Percentiles rank a stretch among this genome's conserved stretches.
Evolutionary conservation across 2,329 filamentous ascomycete genomes (phyloP).

Genomic region (Fonsecaea erecta): DNA sequence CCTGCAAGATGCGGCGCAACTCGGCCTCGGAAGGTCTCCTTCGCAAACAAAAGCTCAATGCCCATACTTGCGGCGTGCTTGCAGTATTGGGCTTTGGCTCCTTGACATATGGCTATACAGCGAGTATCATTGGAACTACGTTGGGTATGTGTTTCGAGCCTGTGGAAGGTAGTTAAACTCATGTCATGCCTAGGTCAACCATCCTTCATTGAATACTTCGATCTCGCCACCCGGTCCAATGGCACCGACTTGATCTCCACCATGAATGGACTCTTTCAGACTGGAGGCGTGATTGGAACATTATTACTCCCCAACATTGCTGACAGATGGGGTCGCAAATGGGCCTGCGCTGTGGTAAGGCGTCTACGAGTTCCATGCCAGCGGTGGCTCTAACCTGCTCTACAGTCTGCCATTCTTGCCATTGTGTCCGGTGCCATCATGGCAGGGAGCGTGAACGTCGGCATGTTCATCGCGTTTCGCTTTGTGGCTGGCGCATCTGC

Average conservation of each 20-base stretch:
- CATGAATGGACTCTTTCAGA: constrained; percentile 33
- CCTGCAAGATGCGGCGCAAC: constrained; percentile 21
- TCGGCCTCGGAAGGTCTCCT: constrained; percentile 23
- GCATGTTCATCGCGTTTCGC: constrained; percentile 34
- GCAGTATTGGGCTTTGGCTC: constrained; percentile 31
- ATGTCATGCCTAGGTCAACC: constrained; percentile 43
- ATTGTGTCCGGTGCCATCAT: constrained; percentile 30
- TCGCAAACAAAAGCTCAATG: constrained; percentile 29
- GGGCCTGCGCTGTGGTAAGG: constrained; percentile 31
- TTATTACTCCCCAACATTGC: constrained; percentile 28
- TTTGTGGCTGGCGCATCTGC: constrained; percentile 33
- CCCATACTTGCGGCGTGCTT: constrained; percentile 29
- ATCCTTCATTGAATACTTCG: constrained; percentile 48
- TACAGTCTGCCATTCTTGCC: constrained; percentile 23
- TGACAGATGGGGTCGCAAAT: constrained; percentile 34
- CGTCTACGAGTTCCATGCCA: not conserved
- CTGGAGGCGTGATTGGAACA: constrained; percentile 29
- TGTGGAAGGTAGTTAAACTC: not conserved
- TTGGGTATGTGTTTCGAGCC: constrained; percentile 31
- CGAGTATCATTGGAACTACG: constrained; percentile 35
- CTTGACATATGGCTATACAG: constrained; percentile 34
- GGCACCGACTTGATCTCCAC: constrained; percentile 32
- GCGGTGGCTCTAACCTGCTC: constrained; percentile 2
- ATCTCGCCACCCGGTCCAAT: constrained; percentile 28
- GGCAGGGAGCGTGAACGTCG: constrained; percentile 29